Percentiles rank a stretch among this genome's conserved stretches.
phyloP scores from a whole-genome alignment of 768 basidiomycete species.

The Phaeotremella fagi region DNA sequence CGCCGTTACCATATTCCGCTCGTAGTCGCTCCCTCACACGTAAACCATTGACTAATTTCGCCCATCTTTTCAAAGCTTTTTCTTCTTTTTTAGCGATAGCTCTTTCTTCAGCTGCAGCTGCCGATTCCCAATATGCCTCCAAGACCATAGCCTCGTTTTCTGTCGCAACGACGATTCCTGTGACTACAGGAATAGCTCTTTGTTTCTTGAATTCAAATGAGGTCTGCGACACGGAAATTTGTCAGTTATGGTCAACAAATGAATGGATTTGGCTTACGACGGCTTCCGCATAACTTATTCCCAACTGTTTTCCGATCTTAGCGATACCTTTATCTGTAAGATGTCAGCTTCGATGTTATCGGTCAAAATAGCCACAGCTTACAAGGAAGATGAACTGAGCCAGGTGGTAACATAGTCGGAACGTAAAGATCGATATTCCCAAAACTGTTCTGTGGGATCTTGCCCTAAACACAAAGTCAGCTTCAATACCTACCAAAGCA shows the following conservation, averaged over 20 bases:
- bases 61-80: conserved; percentile 80
- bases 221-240: conserved; percentile 58
- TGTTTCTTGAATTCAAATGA: conserved; percentile 96
- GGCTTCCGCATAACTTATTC: conserved; percentile 88
- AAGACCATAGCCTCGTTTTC: conserved; percentile 70
- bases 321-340: conserved; percentile 71
- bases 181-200: conserved; percentile 74
- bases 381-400: conserved; percentile 88
- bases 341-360: conserved; percentile 2
- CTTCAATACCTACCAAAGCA: neutral
- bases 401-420: conserved; percentile 85
- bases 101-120: conserved; percentile 70
- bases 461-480: conserved; percentile 59
- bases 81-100: conserved; percentile 71
- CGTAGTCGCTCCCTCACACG: conserved; percentile 77
- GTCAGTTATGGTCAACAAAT: neutral
- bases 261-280: conserved; percentile 73
- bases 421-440: conserved; percentile 96
- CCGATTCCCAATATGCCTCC: conserved; percentile 81
- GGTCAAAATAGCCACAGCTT: conserved; percentile 48
- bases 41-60: conserved; percentile 77
- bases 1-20: conserved; percentile 60
- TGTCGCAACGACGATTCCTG: conserved; percentile 78
- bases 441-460: conserved; percentile 89
- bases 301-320: conserved; percentile 81